A percentile compares a stretch with the other conserved stretches of the same genome.
These are phyloP conservation scores for Cadophora sp. DNA, from an alignment of 2,329 filamentous ascomycete species.

Conservation along the genomic window DNA sequence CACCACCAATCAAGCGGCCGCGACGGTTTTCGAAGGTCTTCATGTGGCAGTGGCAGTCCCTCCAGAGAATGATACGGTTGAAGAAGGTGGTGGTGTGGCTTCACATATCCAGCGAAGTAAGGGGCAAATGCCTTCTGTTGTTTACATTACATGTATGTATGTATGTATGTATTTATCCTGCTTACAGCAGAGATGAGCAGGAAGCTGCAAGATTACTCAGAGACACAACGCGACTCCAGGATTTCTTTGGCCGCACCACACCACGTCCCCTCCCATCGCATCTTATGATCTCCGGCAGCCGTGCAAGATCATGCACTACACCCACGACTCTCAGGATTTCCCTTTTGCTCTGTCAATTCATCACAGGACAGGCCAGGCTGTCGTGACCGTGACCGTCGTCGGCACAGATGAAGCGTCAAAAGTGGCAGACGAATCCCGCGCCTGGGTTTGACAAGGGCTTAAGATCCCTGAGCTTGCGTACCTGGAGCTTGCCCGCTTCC, in stretches of 20 bases:
- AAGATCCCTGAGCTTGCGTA: slow-evolving; percentile 2
- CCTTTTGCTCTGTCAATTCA: neutral
- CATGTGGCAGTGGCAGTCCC: slow-evolving; percentile 4
- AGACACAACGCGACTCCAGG: slow-evolving; percentile 5
- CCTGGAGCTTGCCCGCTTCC: slow-evolving; percentile 10
- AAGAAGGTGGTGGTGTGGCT: neutral
- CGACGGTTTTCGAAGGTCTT: neutral
- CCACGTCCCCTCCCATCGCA: neutral
- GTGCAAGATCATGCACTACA: slow-evolving; percentile 6
- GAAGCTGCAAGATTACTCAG: slow-evolving; percentile 10
- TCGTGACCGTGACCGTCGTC: slow-evolving; percentile 9
- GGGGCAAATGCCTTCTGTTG: neutral
- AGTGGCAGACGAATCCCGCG: slow-evolving; percentile 2
- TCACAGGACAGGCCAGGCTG: neutral
- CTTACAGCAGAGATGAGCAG: no score
- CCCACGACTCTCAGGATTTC: neutral
- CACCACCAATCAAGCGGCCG: slow-evolving; percentile 16
- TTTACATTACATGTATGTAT: slow-evolving; percentile 2
- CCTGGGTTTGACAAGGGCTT: neutral
- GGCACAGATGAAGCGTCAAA: slow-evolving; percentile 9
- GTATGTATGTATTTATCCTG: neutral
- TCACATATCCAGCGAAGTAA: neutral
- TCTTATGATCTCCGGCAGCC: slow-evolving; percentile 21
- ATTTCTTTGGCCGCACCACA: neutral
- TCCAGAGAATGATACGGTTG: no score